Base-by-base conservation (phyloP, 306 rosid species). In the Cyclanthera cordifolia region DNA sequence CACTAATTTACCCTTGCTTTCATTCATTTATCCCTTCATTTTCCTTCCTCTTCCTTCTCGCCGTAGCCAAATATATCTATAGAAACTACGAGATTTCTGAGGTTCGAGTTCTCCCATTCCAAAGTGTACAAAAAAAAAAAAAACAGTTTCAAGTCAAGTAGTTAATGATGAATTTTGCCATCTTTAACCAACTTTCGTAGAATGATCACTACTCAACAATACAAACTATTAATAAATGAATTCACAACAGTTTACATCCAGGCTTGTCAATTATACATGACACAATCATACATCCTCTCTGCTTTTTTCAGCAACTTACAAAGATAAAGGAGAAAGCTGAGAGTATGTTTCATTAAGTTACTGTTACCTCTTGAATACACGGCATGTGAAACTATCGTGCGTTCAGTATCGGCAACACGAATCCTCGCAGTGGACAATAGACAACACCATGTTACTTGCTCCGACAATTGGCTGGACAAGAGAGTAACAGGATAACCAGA, bases 221-320 rank as follows among this genome's bases (percentile, higher is more conserved):
- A 58, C 66, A 58, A 32, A 15, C 46, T 30, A 32, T n/a, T 24
- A 24, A 24, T 32, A 32, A 59, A 60, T 60, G 25, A 14, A 37
- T 60, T 16, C 49, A 58, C 24, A 30, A 58, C 45, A 58, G 23
- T 58, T 30, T 58, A 60, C 10, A 19, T 2, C 7, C 9, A 61
- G 17, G 6, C 17, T 17, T 11, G 50, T 37, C 50, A 34, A 60
- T 17, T 34, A 37, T 61, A 61, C 30, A 61, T 61, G 50, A 1
- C 50, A 37, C 68, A 61, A 61, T 6, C 49, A 34, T 39, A 37
- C 50, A 39, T 61, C 28, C 68, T 39, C 68, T 61, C 50, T 37
- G 49, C 28, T 61, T 61, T 9, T 23, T 60, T 60, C 30, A 61
- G 28, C 50, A 61, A 61, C 68, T 61, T 4, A 12, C 48, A n/a